Conservation (phyloP, 192 early-diverging fungal genomes). For the Physocladia obscura region DNA sequence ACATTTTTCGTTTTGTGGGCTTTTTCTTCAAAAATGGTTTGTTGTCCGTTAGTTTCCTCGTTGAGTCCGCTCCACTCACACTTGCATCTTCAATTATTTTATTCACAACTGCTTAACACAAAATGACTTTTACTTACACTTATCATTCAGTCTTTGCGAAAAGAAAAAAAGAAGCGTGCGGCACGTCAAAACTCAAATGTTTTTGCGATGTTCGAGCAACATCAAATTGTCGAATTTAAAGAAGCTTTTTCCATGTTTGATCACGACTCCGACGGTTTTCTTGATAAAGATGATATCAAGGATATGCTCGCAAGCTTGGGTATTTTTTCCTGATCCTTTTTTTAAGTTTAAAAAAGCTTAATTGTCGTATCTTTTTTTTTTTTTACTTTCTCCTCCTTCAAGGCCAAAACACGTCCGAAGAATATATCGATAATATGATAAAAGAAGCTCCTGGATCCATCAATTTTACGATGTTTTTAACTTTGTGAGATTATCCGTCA, state of each 20-base stretch:
- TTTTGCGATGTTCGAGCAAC: constrained; percentile 96
- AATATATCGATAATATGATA: constrained; percentile 87
- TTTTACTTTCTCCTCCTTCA: constrained; percentile 1
- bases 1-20: too few relatives aligned
- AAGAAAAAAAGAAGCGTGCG: constrained; percentile 89
- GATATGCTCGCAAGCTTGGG: constrained; percentile 83
- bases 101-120: too few relatives aligned
- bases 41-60: too few relatives aligned
- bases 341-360: too few relatives aligned
- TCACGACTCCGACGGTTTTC: constrained; percentile 86
- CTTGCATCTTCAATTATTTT: too few relatives aligned
- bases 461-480: constrained; percentile 97
- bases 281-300: constrained; percentile 90
- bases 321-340: background rate
- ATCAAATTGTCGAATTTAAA: constrained; percentile 94
- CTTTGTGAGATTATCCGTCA: constrained; percentile 44
- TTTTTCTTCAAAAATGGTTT: too few relatives aligned
- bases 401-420: constrained; percentile 73
- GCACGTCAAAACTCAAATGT: constrained; percentile 95
- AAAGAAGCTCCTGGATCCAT: constrained; percentile 77
- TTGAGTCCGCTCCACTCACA: too few relatives aligned
- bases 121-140: too few relatives aligned
- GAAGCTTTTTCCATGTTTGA: constrained; percentile 96
- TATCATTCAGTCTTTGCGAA: too few relatives aligned
- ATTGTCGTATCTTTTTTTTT: background rate